Evolutionary conservation across 768 basidiomycete genomes (phyloP), one percentile per base, ranked within the genome.

Genomic region (Cyclocybe cylindracea): DNA sequence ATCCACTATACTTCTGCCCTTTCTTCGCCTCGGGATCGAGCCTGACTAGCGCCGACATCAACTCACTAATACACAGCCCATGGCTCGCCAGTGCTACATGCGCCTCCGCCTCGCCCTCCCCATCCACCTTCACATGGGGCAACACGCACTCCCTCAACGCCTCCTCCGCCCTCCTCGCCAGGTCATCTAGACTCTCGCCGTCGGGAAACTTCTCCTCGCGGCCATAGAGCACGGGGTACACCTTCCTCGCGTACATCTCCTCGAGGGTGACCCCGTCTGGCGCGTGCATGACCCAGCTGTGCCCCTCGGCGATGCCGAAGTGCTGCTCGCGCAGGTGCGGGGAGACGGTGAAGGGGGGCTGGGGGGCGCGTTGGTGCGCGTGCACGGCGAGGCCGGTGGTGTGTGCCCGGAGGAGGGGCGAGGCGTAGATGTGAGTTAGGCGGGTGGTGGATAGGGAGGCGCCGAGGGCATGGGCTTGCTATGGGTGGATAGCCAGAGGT

Each of bases 1-100:
- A 65, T 3, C 87, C 87, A 51, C 55, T 70, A 51, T 67, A 75
- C 32, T 49, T 68, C 31, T 60, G 62, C 31, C 69, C 73, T 7
- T 65, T 62, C 7, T 70, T 65, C 37, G 79, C 73, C 50, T 74
- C 70, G 39, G 78, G 80, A 60, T 81, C 79, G 40, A 79, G 56
- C 39, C 70, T 66, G 19, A 89, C 57, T 13, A 91, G 59, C 9
- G 80, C 82, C 11, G 76, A 67, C 10, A 89, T 65, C 11, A 88
- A 58, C 64, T 85, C 83, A 41, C 75, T 74, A 39, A 91, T 88
- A 60, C 82, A 89, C 48, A 89, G 58, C 1, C 90, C 88, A 65
- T 91, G 90, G 61, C 89, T 87, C 44, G 87, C 84, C 33, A 91
- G 56, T 2, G 82, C 88, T 34, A 91, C 64, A 56, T 89, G 86